A percentile compares a stretch with the other conserved stretches of the same genome.
phyloP scores from a whole-genome alignment of 441 rosid species.

The Eruca vesicaria region DNA sequence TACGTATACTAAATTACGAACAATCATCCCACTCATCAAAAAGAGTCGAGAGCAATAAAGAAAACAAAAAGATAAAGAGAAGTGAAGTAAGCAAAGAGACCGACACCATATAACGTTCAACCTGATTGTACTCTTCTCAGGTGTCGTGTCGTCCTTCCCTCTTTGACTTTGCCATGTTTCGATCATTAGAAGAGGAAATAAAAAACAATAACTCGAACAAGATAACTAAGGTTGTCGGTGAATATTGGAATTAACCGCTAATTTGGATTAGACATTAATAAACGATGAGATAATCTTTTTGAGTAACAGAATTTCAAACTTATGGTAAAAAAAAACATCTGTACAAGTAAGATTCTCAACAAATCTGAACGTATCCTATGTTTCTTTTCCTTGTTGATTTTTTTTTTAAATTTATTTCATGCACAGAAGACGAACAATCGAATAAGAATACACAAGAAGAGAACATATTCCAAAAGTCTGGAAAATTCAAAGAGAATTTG shows the following conservation, averaged over 20 bases:
- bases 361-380: constrained; percentile 27
- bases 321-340: constrained; percentile 5
- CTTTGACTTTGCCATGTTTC: constrained; percentile 14
- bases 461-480: constrained; percentile 19
- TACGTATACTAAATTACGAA: not conserved
- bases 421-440: constrained; percentile 33
- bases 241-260: not conserved
- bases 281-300: not conserved
- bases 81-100: constrained; percentile 26
- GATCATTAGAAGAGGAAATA: not conserved
- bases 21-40: constrained; percentile 14
- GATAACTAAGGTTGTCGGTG: constrained; percentile 21
- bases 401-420: constrained; percentile 7
- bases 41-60: not conserved
- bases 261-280: not conserved
- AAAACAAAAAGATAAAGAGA: not conserved
- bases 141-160: constrained; percentile 19
- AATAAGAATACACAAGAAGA: constrained; percentile 32
- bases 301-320: not conserved
- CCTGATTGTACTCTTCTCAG: not conserved
- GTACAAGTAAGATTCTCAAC: constrained; percentile 21
- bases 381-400: not conserved
- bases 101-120: constrained; percentile 9
- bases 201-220: not conserved
- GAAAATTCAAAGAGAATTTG: not conserved